Percentiles rank a stretch among this genome's conserved stretches.
phyloP scores from a whole-genome alignment of 768 basidiomycete genomes.

The Russula olivacea region DNA sequence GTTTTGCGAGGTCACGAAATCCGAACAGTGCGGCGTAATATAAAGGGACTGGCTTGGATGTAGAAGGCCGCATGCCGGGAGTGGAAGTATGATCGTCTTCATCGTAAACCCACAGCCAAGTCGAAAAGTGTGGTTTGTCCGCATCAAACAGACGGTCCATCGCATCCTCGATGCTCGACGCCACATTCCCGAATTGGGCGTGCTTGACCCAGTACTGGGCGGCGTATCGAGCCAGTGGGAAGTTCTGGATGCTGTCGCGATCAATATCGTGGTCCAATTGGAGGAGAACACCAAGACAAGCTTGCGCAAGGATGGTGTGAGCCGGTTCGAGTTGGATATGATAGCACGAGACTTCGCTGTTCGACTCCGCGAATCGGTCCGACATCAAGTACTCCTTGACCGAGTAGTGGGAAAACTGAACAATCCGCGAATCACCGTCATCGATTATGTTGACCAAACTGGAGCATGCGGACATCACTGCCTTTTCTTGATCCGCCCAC shows the following conservation, averaged over 20 bases:
- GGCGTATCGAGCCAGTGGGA: not conserved
- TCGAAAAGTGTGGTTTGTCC: not conserved
- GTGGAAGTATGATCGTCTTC: not conserved
- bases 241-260: not conserved
- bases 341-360: not conserved
- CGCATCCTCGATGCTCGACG: not conserved
- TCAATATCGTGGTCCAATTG: not conserved
- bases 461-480: not conserved
- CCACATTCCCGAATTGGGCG: not conserved
- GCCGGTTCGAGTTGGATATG: not conserved
- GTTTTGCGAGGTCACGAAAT: not conserved
- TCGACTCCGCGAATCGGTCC: not conserved
- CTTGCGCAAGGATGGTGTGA: not conserved
- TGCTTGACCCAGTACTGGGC: conserved; percentile 3
- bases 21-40: not conserved
- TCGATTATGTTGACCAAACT: not conserved
- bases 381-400: not conserved
- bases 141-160: not conserved
- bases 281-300: not conserved
- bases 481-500: not conserved
- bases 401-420: not conserved
- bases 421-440: not conserved
- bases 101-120: not conserved
- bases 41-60: too few relatives aligned
- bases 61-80: not conserved